Conservation (phyloP, 2,329 filamentous ascomycete species). For the Elsinoe fawcettii region DNA sequence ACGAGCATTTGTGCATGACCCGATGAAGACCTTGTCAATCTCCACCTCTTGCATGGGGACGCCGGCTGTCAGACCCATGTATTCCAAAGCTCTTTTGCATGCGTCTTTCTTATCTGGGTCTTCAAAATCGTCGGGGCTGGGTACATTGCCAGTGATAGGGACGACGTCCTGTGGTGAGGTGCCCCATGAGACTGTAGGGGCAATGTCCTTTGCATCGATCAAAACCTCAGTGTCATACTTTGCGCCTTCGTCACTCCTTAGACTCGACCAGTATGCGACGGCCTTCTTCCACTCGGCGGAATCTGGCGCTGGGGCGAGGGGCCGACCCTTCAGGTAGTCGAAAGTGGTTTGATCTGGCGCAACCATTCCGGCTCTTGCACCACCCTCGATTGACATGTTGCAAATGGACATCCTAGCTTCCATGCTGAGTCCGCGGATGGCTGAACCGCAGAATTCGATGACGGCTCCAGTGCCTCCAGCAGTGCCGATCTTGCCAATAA, state of each 20-base stretch:
- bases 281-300: constrained; percentile 87
- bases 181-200: constrained; percentile 92
- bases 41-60: constrained; percentile 86
- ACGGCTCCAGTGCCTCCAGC: constrained; percentile 90
- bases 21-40: constrained; percentile 95
- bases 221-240: constrained; percentile 84
- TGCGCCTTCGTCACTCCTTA: constrained; percentile 79
- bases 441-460: constrained; percentile 95
- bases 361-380: constrained; percentile 92
- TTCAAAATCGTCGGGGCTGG: constrained; percentile 78
- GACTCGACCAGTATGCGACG: constrained; percentile 74
- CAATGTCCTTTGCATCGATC: constrained; percentile 86
- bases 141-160: constrained; percentile 86
- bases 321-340: constrained; percentile 86
- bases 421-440: constrained; percentile 79
- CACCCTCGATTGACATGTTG: constrained; percentile 98
- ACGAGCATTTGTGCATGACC: constrained; percentile 93
- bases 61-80: constrained; percentile 86
- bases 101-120: constrained; percentile 72
- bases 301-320: constrained; percentile 76
- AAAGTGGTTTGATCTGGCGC: constrained; percentile 91
- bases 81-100: constrained; percentile 76
- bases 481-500: constrained; percentile 89
- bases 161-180: constrained; percentile 94
- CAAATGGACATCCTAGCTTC: constrained; percentile 98